Conservation (phyloP, 495 filamentous ascomycete genomes). For the Massariosphaeria phaeospora region DNA sequence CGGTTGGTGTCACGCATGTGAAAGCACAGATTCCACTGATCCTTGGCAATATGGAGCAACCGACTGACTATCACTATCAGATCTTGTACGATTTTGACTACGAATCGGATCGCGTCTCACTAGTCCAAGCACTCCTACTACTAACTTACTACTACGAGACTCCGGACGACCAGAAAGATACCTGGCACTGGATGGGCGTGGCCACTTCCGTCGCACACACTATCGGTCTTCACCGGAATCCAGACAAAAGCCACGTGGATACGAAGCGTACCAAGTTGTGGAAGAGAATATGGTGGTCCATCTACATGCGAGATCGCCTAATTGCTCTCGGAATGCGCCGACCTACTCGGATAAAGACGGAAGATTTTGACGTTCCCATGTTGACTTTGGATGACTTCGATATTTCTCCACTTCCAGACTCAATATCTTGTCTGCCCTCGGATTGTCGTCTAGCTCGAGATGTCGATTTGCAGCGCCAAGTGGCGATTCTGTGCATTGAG, state of each 20-base stretch:
- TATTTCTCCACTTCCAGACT: constrained; percentile 59
- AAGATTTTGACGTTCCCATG: constrained; percentile 88
- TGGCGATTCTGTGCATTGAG: constrained; percentile 82
- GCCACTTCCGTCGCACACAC: constrained; percentile 38
- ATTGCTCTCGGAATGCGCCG: constrained; percentile 86
- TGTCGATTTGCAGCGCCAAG: constrained; percentile 59
- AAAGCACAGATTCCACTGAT: not conserved
- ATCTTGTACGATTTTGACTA: constrained; percentile 81
- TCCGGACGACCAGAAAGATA: constrained; percentile 41
- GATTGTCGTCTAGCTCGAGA: constrained; percentile 64
- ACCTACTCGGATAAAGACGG: constrained; percentile 81
- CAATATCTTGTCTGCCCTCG: constrained; percentile 55
- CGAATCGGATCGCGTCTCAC: constrained; percentile 70
- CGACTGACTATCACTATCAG: constrained; percentile 34
- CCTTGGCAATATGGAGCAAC: constrained; percentile 1
- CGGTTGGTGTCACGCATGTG: constrained; percentile 10
- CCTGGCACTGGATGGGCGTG: constrained; percentile 41
- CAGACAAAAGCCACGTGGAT: constrained; percentile 67
- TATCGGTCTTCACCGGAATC: constrained; percentile 50
- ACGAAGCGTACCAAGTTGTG: constrained; percentile 65
- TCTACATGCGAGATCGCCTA: constrained; percentile 82
- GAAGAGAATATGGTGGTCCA: constrained; percentile 94
- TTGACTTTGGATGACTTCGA: constrained; percentile 78
- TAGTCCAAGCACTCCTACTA: constrained; percentile 77
- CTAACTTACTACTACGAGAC: constrained; percentile 56